phyloP scores from a whole-genome alignment of 306 rosid genomes.

The Trifolium dubium region DNA sequence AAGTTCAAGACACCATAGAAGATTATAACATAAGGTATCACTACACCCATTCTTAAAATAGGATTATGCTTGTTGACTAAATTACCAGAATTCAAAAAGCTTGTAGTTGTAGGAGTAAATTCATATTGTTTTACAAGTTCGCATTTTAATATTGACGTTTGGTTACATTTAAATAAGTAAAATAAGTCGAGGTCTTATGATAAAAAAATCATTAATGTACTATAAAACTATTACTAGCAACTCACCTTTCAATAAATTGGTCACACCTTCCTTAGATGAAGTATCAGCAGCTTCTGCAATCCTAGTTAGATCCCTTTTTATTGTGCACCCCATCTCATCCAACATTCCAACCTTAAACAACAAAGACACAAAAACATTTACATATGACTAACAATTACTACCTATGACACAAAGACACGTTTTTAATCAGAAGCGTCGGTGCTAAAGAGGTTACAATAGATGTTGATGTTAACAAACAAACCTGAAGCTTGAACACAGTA shows the following conservation, averaged over 20 bases:
- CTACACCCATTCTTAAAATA: neutral
- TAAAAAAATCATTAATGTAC: too few relatives aligned
- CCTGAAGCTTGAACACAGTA: constrained; percentile 46
- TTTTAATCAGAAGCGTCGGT: neutral
- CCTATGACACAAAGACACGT: neutral
- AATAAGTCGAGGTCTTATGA: too few relatives aligned
- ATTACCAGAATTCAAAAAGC: neutral
- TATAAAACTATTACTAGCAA: constrained; percentile 11
- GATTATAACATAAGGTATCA: neutral
- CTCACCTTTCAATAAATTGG: constrained; percentile 38
- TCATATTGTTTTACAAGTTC: neutral
- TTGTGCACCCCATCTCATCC: constrained; percentile 32
- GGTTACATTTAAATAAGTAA: too few relatives aligned
- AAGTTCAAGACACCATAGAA: constrained; percentile 11
- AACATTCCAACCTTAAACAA: constrained; percentile 41
- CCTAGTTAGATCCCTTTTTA: constrained; percentile 43
- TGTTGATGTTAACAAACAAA: constrained; percentile 33
- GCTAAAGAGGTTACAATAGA: neutral
- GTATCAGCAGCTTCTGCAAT: constrained; percentile 47
- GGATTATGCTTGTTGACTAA: neutral
- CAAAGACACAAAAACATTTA: neutral
- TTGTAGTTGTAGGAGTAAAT: neutral
- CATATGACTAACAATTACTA: neutral
- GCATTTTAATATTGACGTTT: too few relatives aligned
- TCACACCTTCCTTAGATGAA: constrained; percentile 37